Conservation (phyloP, 192 early-diverging fungal genomes). For the Backusella morwellensis region DNA sequence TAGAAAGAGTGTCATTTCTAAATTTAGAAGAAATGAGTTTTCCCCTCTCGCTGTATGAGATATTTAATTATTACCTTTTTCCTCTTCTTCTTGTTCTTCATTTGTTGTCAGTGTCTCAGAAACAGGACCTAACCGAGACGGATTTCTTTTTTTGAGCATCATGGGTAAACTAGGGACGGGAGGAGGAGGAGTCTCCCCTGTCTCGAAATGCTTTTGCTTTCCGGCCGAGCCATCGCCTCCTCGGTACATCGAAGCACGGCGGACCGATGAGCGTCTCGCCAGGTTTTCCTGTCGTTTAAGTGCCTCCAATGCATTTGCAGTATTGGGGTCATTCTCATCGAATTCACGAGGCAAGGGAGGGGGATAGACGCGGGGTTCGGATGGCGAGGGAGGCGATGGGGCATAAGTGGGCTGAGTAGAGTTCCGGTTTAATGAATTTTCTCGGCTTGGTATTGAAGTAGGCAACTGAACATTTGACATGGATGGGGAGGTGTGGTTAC, state of each 20-base stretch:
- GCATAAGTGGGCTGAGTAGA: not conserved
- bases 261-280: conserved; percentile 34
- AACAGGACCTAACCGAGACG: not conserved
- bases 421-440: not conserved
- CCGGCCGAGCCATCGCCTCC: not conserved
- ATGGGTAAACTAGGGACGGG: conserved; percentile 18
- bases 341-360: conserved; percentile 13
- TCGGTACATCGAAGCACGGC: conserved; percentile 31
- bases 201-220: not conserved
- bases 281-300: conserved; percentile 39
- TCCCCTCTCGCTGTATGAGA: not conserved
- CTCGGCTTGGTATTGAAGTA: conserved; percentile 3
- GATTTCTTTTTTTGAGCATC: not conserved
- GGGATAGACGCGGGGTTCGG: not conserved
- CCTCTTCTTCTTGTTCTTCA: not conserved
- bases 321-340: conserved; percentile 36
- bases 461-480: not conserved
- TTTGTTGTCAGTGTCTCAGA: not conserved
- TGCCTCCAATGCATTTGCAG: conserved; percentile 34
- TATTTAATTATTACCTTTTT: not conserved
- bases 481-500: not conserved
- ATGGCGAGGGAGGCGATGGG: not conserved
- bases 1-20: conserved; percentile 43
- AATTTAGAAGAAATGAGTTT: not conserved
- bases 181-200: conserved; percentile 10